These are phyloP conservation scores for Aspergillus japonicus DNA, from an alignment of 2,329 filamentous ascomycete genomes.

Conservation along the genomic window DNA sequence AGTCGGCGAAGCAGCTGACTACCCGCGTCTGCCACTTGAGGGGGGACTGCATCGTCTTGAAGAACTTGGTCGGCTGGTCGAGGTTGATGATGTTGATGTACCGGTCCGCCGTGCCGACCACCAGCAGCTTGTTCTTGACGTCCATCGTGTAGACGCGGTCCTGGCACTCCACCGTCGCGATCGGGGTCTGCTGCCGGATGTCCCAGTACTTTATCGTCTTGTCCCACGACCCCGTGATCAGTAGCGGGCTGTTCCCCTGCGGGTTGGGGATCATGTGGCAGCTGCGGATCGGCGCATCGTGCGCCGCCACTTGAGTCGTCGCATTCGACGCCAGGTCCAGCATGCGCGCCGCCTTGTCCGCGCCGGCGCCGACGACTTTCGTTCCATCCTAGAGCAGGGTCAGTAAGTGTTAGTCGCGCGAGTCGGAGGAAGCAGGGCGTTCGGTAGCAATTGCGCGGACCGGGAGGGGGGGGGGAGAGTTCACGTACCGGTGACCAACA, in stretches of 20 bases:
- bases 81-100: conserved; percentile 96
- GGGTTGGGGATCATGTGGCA: conserved; percentile 73
- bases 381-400: conserved; percentile 70
- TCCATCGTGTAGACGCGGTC: conserved; percentile 81
- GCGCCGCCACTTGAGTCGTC: conserved; percentile 71
- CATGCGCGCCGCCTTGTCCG: conserved; percentile 86
- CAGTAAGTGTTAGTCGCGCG: conserved; percentile 4
- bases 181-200: conserved; percentile 48
- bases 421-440: background rate
- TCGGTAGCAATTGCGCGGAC: too few species aligned
- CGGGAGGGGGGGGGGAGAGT: conserved; percentile 2
- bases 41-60: conserved; percentile 94
- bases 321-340: conserved; percentile 68
- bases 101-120: conserved; percentile 88
- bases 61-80: conserved; percentile 81
- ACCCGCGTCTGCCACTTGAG: conserved; percentile 98
- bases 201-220: conserved; percentile 60
- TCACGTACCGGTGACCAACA: conserved; percentile 80
- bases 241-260: conserved; percentile 61
- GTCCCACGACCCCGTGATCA: conserved; percentile 77
- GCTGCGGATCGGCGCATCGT: conserved; percentile 78
- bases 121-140: conserved; percentile 80
- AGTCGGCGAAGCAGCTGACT: conserved; percentile 91
- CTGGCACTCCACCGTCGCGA: conserved; percentile 48
- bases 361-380: conserved; percentile 81